Evolutionary conservation across 2,329 filamentous ascomycete species (phyloP).

Genomic region (Pseudophaeomoniella oleicola): DNA sequence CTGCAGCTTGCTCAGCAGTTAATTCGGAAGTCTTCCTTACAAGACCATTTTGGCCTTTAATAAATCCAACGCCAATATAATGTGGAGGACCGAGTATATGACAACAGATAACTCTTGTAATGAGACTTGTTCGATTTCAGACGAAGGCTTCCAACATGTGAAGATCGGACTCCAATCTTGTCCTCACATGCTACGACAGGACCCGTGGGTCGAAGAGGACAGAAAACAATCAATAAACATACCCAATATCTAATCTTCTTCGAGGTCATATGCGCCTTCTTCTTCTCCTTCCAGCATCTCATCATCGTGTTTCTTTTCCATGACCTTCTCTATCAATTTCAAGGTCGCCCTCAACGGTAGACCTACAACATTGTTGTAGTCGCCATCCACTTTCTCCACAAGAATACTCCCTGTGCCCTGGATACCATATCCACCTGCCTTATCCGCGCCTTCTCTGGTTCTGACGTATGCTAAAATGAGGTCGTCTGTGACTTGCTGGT

Average conservation of each 20-base stretch:
- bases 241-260: conserved; percentile 15
- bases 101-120: no score
- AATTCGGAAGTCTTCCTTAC: no score
- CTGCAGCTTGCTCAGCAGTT: no score
- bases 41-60: no score
- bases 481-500: conserved; percentile 60
- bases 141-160: no score
- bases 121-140: no score
- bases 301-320: conserved; percentile 57
- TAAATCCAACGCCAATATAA: no score
- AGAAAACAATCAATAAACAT: no score
- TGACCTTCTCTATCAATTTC: conserved; percentile 74
- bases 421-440: conserved; percentile 89
- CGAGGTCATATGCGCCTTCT: conserved; percentile 26
- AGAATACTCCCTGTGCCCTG: conserved; percentile 79
- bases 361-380: conserved; percentile 87
- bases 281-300: conserved; percentile 33
- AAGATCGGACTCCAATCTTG: no score
- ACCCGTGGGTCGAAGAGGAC: no score
- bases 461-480: conserved; percentile 53
- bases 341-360: conserved; percentile 67
- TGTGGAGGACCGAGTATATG: no score
- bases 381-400: conserved; percentile 77
- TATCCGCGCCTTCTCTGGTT: conserved; percentile 86
- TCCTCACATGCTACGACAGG: no score